These are phyloP conservation scores for Leccinellum albellum DNA, from an alignment of 768 basidiomycete genomes.

Conservation along the genomic window DNA sequence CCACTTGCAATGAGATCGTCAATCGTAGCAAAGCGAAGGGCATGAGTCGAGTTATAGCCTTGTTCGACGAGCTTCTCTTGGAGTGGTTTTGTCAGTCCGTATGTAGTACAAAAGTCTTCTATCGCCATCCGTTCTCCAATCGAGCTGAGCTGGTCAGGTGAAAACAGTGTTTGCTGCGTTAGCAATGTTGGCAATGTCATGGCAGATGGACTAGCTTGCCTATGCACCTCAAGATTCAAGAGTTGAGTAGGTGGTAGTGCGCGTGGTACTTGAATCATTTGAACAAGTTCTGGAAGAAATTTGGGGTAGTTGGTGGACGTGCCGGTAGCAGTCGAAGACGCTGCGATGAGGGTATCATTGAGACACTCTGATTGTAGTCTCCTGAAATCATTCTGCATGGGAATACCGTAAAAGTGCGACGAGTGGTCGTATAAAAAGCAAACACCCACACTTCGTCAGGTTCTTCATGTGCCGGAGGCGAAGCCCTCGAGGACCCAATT, in stretches of 20 bases:
- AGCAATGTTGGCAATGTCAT: not conserved
- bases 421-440: not conserved
- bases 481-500: constrained; percentile 11
- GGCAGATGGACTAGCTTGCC: not conserved
- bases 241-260: not conserved
- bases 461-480: constrained; percentile 33
- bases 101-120: not conserved
- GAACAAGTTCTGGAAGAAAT: not conserved
- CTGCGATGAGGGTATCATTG: constrained; percentile 87
- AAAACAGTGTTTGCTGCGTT: not conserved
- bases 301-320: not conserved
- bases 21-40: not conserved
- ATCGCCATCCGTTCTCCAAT: not conserved
- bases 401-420: constrained; percentile 46
- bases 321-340: no score
- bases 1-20: not conserved
- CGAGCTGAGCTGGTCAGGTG: not conserved
- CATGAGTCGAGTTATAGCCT: not conserved
- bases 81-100: not conserved
- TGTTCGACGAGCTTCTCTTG: not conserved
- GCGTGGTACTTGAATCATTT: not conserved
- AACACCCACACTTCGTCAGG: constrained; percentile 59
- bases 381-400: constrained; percentile 72
- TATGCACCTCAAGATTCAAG: not conserved
- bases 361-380: constrained; percentile 80